Percentiles rank a stretch among this genome's conserved stretches.
Conservation (phyloP, 1,284 basidiomycete genomes). For the Ustilago cynodontis region DNA sequence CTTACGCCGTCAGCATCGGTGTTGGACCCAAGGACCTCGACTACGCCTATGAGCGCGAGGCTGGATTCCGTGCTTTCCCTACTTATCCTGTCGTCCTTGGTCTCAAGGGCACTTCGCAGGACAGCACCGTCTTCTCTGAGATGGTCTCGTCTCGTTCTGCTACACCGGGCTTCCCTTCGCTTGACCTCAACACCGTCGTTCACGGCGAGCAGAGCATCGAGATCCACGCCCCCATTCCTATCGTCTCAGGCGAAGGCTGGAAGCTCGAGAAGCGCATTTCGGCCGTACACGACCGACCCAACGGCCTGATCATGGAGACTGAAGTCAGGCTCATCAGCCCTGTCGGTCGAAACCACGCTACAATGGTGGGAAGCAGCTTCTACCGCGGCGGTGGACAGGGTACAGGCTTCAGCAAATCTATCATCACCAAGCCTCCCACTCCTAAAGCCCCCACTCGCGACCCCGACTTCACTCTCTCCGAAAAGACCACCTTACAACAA, state of each 20-base stretch:
- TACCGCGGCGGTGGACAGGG: constrained; percentile 63
- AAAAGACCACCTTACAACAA: constrained; percentile 51
- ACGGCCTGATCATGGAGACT: constrained; percentile 61
- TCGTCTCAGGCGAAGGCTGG: constrained; percentile 58
- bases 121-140: constrained; percentile 68
- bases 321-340: constrained; percentile 57
- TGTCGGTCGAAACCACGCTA: constrained; percentile 51
- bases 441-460: constrained; percentile 46
- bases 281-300: constrained; percentile 60
- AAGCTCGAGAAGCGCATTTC: constrained; percentile 58
- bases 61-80: constrained; percentile 68
- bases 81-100: constrained; percentile 70
- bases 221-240: constrained; percentile 66
- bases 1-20: constrained; percentile 67
- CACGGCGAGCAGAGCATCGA: constrained; percentile 71
- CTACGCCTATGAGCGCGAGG: constrained; percentile 67
- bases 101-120: constrained; percentile 59
- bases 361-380: constrained; percentile 60
- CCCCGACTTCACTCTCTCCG: constrained; percentile 48
- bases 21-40: constrained; percentile 67
- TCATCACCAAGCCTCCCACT: constrained; percentile 42
- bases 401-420: constrained; percentile 52
- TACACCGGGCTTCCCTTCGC: constrained; percentile 57
- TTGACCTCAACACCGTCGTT: constrained; percentile 70
- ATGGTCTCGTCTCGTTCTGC: constrained; percentile 47